Evolutionary conservation across 106 monocot species (phyloP).

Genomic region (Apostasia ramifera): DNA sequence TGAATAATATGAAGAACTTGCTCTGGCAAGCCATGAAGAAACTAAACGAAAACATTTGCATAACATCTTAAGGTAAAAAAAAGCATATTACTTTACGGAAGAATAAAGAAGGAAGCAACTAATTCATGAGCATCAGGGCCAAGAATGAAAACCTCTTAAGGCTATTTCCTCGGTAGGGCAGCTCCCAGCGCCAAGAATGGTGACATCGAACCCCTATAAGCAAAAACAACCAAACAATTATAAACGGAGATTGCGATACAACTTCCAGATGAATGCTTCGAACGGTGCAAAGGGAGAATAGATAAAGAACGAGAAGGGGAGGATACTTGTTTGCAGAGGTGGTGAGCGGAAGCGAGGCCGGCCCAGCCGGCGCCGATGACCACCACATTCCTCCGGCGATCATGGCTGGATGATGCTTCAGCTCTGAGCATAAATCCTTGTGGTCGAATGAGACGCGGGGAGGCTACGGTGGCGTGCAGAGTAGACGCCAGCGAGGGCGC

Average conservation of each 20-base stretch:
- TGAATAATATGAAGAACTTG: no score
- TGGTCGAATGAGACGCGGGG: not conserved
- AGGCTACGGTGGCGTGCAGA: not conserved
- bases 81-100: no score
- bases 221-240: not conserved
- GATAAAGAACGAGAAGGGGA: constrained; percentile 4
- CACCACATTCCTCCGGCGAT: constrained; percentile 46
- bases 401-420: not conserved
- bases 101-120: no score
- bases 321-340: constrained; percentile 56
- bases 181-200: constrained; percentile 42
- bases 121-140: no score
- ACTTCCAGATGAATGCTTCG: not conserved
- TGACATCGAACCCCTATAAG: constrained; percentile 56
- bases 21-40: no score
- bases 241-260: not conserved
- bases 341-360: constrained; percentile 67
- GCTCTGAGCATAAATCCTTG: constrained; percentile 15
- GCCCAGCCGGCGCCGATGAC: constrained; percentile 77
- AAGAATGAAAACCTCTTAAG: constrained; percentile 23
- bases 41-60: no score
- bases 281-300: not conserved
- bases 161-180: constrained; percentile 40
- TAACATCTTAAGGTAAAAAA: no score
- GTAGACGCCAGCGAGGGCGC: not conserved